phyloP scores from a whole-genome alignment of 371 early-diverging fungal genomes.

The Blakeslea trispora region DNA sequence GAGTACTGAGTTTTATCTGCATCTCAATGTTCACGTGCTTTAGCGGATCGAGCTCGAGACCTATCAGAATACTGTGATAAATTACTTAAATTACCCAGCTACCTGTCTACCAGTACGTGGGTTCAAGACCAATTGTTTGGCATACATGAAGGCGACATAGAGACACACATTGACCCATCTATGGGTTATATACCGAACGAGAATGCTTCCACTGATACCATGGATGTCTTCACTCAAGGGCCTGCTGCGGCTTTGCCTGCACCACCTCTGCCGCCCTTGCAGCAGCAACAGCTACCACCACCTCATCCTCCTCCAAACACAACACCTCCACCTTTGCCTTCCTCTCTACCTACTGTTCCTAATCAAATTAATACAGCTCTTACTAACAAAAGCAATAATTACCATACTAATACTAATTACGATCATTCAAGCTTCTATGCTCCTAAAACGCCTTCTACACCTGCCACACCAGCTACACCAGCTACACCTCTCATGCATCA shows the following conservation, averaged over 20 bases:
- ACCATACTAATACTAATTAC: background rate
- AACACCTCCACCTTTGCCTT: too few species aligned
- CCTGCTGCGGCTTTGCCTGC: too few species aligned
- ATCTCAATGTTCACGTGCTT: constrained; percentile 9
- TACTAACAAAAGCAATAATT: background rate
- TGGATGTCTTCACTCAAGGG: too few species aligned
- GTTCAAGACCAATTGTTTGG: constrained; percentile 67
- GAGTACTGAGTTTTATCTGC: background rate
- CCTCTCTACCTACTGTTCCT: background rate
- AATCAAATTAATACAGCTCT: background rate
- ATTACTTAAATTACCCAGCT: constrained; percentile 60
- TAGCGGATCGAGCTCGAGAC: constrained; percentile 60
- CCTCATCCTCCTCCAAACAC: too few species aligned
- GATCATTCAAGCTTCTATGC: background rate
- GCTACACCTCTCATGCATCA: background rate
- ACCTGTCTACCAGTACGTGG: constrained; percentile 56
- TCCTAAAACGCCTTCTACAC: constrained; percentile 7
- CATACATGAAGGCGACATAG: constrained; percentile 68
- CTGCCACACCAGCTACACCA: constrained; percentile 5
- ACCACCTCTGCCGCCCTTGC: too few species aligned
- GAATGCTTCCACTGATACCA: too few species aligned
- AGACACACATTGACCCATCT: constrained; percentile 51
- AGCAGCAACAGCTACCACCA: too few species aligned
- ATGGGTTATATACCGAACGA: constrained; percentile 1
- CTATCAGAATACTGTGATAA: constrained; percentile 75